These are phyloP conservation scores for Otatea glauca DNA, from an alignment of 176 grass and related monocot genomes.

Conservation along the genomic window DNA sequence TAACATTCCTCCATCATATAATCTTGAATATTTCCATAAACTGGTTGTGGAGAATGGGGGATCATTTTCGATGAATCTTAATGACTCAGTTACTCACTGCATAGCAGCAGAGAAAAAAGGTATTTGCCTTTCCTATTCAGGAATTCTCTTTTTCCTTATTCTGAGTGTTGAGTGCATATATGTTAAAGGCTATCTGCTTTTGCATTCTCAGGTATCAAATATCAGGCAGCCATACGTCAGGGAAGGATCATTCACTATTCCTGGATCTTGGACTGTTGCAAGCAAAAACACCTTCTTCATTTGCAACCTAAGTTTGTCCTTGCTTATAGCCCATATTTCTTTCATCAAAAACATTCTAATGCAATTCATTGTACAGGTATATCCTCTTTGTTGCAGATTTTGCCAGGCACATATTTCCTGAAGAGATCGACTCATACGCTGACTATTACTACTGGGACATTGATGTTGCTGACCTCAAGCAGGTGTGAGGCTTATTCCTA, in stretches of 20 bases:
- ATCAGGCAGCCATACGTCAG: constrained; percentile 68
- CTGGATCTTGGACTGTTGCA: constrained; percentile 91
- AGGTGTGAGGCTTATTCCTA: constrained; percentile 47
- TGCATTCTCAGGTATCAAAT: constrained; percentile 76
- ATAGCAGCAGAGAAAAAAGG: constrained; percentile 91
- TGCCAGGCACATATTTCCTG: constrained; percentile 68
- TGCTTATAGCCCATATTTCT: constrained; percentile 38
- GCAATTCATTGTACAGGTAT: constrained; percentile 61
- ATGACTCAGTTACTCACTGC: constrained; percentile 85
- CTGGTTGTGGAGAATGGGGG: constrained; percentile 91
- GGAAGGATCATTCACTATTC: constrained; percentile 91
- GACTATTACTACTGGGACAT: constrained; percentile 90
- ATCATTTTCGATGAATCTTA: constrained; percentile 97
- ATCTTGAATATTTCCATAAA: constrained; percentile 89
- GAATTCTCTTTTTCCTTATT: constrained; percentile 8
- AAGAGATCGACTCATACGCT: constrained; percentile 79
- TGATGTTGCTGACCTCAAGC: constrained; percentile 83
- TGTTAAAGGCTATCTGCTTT: constrained; percentile 32
- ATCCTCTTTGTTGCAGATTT: constrained; percentile 80
- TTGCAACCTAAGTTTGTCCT: constrained; percentile 79
- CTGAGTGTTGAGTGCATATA: constrained; percentile 33
- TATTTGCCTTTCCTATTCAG: constrained; percentile 39
- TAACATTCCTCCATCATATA: constrained; percentile 78
- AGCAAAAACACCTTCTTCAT: constrained; percentile 73
- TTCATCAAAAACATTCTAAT: constrained; percentile 40